Evolutionary conservation across 2,329 filamentous ascomycete genomes (phyloP).

Genomic region (Colletotrichum chlorophyti): DNA sequence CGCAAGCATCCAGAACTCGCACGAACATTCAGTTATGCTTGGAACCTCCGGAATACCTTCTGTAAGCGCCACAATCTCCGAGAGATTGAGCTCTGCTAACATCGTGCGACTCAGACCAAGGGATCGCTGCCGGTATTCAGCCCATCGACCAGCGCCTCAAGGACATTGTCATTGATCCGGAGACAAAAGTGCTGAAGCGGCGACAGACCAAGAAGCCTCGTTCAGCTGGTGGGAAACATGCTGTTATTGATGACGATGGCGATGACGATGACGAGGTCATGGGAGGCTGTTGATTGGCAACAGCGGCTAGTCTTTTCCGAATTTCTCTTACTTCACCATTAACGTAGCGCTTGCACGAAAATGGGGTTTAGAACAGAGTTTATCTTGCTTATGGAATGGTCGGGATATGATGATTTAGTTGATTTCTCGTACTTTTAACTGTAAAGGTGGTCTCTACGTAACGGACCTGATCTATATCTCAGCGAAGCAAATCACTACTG

Average conservation of each 20-base stretch:
- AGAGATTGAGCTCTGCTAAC: not conserved
- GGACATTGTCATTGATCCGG: constrained; percentile 21
- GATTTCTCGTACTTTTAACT: too few relatives aligned
- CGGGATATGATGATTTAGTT: too few relatives aligned
- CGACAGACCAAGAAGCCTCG: constrained; percentile 10
- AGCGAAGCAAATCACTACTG: too few relatives aligned
- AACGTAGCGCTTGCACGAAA: not conserved
- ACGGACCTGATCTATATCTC: too few relatives aligned
- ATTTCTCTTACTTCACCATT: not conserved
- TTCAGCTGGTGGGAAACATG: not conserved
- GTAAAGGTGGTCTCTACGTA: too few relatives aligned
- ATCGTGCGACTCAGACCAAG: constrained; percentile 6
- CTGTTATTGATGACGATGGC: not conserved
- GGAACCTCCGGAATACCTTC: constrained; percentile 38
- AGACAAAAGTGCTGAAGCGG: constrained; percentile 13
- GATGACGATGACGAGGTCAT: not conserved
- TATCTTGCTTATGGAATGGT: too few relatives aligned
- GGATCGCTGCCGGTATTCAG: not conserved
- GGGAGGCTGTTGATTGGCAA: not conserved
- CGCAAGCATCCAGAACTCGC: not conserved
- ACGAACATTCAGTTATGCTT: constrained; percentile 7
- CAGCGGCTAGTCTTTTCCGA: too few relatives aligned
- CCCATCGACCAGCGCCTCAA: constrained; percentile 10
- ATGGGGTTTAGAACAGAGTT: too few relatives aligned
- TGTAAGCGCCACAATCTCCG: constrained; percentile 36